Percentiles rank a stretch among this genome's conserved stretches.
phyloP scores from a whole-genome alignment of 768 basidiomycete species.

The Lentinus tigrinus region DNA sequence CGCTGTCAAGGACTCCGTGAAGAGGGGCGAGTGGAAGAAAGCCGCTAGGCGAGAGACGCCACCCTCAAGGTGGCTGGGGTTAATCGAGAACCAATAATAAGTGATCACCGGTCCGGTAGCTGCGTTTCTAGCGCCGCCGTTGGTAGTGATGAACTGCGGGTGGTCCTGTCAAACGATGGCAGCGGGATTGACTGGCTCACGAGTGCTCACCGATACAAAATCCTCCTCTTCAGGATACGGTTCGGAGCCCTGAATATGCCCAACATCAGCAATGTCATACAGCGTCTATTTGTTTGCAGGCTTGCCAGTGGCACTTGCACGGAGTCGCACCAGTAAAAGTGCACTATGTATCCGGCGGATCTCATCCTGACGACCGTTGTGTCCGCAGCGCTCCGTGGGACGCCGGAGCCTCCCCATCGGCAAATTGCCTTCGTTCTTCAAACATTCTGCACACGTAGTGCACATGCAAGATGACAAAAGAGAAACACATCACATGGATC shows the following conservation, averaged over 20 bases:
- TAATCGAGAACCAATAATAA: conserved; percentile 38
- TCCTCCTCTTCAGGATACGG: conserved; percentile 49
- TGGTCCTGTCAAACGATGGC: not conserved
- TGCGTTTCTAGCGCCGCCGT: conserved; percentile 54
- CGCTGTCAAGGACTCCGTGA: conserved; percentile 40
- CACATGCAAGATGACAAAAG: no score
- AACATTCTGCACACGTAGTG: no score
- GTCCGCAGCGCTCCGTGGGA: no score
- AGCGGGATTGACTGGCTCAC: not conserved
- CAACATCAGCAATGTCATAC: not conserved
- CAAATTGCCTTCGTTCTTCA: no score
- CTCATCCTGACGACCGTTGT: no score
- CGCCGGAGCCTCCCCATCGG: no score
- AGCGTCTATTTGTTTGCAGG: no score
- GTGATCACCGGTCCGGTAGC: conserved; percentile 49
- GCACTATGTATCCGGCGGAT: no score
- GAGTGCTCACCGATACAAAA: conserved; percentile 33
- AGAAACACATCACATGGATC: not conserved
- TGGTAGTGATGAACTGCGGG: conserved; percentile 25
- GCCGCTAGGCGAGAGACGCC: conserved; percentile 40
- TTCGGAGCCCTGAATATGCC: conserved; percentile 22
- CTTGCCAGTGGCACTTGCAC: no score
- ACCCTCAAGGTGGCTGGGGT: conserved; percentile 23
- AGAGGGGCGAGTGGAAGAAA: conserved; percentile 54
- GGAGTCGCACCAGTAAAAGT: no score